Percentiles rank a stretch among this genome's conserved stretches.
Evolutionary conservation across 2,329 filamentous ascomycete genomes (phyloP).

Genomic region (Pseudogymnoascus sp.): DNA sequence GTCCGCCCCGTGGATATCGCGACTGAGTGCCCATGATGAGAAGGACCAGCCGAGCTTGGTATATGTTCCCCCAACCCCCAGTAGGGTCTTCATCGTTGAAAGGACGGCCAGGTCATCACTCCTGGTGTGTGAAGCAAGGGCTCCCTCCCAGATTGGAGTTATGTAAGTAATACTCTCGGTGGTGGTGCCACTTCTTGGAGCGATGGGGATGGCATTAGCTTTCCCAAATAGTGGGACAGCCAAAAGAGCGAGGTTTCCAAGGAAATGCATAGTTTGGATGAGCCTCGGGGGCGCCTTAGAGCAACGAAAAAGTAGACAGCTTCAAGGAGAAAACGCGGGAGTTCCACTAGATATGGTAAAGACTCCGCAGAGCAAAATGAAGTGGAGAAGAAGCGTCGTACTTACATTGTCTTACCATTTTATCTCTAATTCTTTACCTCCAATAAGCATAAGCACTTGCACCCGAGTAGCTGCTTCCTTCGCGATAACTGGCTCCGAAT

Average conservation of each 20-base stretch:
- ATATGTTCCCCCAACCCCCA: constrained; percentile 12
- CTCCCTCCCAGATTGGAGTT: constrained; percentile 17
- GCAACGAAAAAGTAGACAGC: neutral
- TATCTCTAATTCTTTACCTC: neutral
- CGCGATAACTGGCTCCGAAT: neutral
- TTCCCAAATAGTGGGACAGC: neutral
- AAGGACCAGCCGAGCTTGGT: constrained; percentile 17
- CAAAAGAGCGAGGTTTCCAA: neutral
- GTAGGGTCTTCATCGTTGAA: constrained; percentile 12
- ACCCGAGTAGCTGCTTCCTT: neutral
- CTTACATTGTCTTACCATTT: neutral
- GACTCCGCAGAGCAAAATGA: neutral
- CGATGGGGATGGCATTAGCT: neutral
- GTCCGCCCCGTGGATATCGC: constrained; percentile 12
- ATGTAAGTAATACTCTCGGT: constrained; percentile 14
- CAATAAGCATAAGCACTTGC: neutral
- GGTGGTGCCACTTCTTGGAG: constrained; percentile 11
- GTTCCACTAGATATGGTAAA: neutral
- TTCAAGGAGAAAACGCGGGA: neutral
- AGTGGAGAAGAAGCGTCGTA: neutral
- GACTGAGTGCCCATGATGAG: constrained; percentile 17
- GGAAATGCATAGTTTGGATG: neutral
- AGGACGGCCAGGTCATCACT: constrained; percentile 14
- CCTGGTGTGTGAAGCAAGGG: constrained; percentile 12
- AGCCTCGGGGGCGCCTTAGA: neutral